Percentiles rank a stretch among this genome's conserved stretches.
Conservation (phyloP, 257 asterid species). For the Galeopsis tetrahit region DNA sequence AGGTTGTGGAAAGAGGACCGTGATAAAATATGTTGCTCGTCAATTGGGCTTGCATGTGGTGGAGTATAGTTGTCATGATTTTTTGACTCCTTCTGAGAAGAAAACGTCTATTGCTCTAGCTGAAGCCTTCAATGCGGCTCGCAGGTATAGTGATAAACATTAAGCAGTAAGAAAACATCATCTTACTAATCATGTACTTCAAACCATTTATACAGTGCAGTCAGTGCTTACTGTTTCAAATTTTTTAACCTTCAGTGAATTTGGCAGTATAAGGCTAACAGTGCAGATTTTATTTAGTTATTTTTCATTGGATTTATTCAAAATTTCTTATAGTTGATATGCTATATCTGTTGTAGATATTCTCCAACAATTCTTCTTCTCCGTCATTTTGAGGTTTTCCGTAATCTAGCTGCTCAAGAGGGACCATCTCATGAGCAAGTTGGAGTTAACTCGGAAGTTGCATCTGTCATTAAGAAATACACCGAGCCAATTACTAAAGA, state of each 20-base stretch:
- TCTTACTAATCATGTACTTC: slow-evolving; percentile 18
- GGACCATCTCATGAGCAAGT: slow-evolving; percentile 82
- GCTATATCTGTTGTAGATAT: slow-evolving; percentile 55
- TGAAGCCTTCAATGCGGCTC: slow-evolving; percentile 79
- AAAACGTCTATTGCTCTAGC: slow-evolving; percentile 82
- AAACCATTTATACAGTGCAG: slow-evolving; percentile 11
- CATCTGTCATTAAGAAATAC: slow-evolving; percentile 80
- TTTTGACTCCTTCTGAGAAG: slow-evolving; percentile 78
- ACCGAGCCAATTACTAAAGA: slow-evolving; percentile 69
- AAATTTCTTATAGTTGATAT: slow-evolving; percentile 26
- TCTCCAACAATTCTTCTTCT: slow-evolving; percentile 88
- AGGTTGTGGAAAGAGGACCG: slow-evolving; percentile 96
- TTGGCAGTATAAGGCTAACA: slow-evolving; percentile 22
- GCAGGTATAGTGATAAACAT: slow-evolving; percentile 57
- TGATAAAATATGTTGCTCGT: slow-evolving; percentile 75
- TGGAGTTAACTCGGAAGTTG: slow-evolving; percentile 84
- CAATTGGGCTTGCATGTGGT: slow-evolving; percentile 93
- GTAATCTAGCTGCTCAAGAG: slow-evolving; percentile 67
- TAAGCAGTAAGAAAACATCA: slow-evolving; percentile 24
- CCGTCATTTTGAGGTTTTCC: slow-evolving; percentile 91
- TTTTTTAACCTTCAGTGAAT: background rate
- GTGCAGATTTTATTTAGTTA: slow-evolving; percentile 20
- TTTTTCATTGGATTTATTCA: slow-evolving; percentile 5
- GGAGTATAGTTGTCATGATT: slow-evolving; percentile 83
- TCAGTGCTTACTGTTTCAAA: slow-evolving; percentile 9